A percentile compares a stretch with the other conserved stretches of the same genome.
Evolutionary conservation across 2,329 filamentous ascomycete species (phyloP).

Genomic region (Coniochaeta sp.): DNA sequence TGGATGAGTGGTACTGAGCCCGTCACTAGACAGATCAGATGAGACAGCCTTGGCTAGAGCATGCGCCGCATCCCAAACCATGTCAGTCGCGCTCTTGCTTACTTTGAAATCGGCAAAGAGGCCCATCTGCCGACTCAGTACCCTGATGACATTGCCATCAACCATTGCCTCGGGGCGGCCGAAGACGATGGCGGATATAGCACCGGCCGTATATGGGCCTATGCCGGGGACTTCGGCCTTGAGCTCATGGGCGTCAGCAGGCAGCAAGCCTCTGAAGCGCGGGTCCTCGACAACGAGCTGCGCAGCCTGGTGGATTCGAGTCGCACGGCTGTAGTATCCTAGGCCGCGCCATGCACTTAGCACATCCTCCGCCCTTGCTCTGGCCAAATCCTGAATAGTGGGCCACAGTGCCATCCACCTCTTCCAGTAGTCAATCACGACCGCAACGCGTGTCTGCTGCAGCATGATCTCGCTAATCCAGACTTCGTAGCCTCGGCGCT

Average conservation of each 20-base stretch:
- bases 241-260: constrained; percentile 34
- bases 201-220: constrained; percentile 55
- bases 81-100: constrained; percentile 42
- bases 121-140: constrained; percentile 53
- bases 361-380: constrained; percentile 46
- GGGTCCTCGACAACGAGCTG: constrained; percentile 37
- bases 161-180: constrained; percentile 52
- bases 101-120: constrained; percentile 49
- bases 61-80: constrained; percentile 51
- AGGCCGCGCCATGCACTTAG: constrained; percentile 52
- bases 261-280: constrained; percentile 38
- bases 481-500: constrained; percentile 54
- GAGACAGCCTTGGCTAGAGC: constrained; percentile 45
- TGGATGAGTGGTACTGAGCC: constrained; percentile 8
- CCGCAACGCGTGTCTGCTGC: constrained; percentile 56
- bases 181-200: constrained; percentile 55
- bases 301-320: constrained; percentile 50
- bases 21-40: constrained; percentile 19
- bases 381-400: constrained; percentile 46
- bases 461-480: constrained; percentile 64
- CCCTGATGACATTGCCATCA: constrained; percentile 55
- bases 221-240: constrained; percentile 49
- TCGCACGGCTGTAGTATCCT: constrained; percentile 59
- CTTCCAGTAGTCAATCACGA: constrained; percentile 56
- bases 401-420: constrained; percentile 55